These are phyloP conservation scores for Kodamaea hsintzibuensis DNA, from an alignment of 805 yeast genomes.

Conservation along the genomic window DNA sequence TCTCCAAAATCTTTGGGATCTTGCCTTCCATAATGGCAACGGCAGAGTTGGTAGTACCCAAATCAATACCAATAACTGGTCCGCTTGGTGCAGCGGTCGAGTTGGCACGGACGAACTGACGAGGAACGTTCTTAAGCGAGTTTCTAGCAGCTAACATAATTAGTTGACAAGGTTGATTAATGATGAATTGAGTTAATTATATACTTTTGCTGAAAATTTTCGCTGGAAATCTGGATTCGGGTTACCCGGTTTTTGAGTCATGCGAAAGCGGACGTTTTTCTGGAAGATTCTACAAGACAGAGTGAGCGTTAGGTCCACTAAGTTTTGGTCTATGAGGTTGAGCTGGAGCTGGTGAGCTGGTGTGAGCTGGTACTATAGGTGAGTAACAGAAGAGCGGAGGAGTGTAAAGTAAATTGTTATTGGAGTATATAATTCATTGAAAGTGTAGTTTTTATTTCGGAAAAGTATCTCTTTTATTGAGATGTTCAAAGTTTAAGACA, in stretches of 20 bases:
- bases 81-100: conserved; percentile 40
- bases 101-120: conserved; percentile 35
- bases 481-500: no score
- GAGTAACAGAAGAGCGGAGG: no score
- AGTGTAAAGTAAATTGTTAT: no score
- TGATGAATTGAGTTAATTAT: conserved; percentile 18
- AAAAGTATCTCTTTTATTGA: no score
- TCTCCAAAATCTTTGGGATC: conserved; percentile 75
- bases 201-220: conserved; percentile 8
- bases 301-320: background rate
- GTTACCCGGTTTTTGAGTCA: conserved; percentile 9
- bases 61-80: conserved; percentile 79
- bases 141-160: conserved; percentile 46
- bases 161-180: conserved; percentile 1
- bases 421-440: no score
- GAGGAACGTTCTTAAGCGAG: conserved; percentile 37
- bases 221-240: background rate
- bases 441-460: no score
- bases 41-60: conserved; percentile 89
- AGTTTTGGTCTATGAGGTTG: no score
- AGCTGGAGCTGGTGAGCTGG: background rate
- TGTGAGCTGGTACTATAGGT: no score
- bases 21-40: conserved; percentile 83
- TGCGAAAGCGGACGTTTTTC: conserved; percentile 1
- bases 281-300: conserved; percentile 7